Conservation (phyloP, 2,329 filamentous ascomycete genomes). For the Fusarium abutilonis region DNA sequence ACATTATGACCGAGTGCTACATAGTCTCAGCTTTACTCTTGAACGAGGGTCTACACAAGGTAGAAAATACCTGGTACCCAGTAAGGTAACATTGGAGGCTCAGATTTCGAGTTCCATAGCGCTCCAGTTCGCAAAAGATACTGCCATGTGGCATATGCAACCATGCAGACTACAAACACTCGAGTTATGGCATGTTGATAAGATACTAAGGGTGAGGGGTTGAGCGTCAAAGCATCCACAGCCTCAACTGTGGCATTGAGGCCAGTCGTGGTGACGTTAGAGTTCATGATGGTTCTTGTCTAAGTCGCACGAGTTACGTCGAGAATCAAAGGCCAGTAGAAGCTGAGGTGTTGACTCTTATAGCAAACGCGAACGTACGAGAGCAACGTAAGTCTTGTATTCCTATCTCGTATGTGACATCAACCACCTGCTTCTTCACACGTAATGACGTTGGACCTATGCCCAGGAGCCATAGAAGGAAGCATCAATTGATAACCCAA, state of each 20-base stretch:
- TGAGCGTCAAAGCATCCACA: no score
- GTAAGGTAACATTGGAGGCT: constrained; percentile 7
- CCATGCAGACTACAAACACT: rapidly evolving
- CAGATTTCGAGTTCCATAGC: neutral
- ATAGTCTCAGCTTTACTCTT: rapidly evolving
- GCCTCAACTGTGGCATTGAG: neutral
- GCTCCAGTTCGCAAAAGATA: neutral
- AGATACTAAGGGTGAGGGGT: rapidly evolving
- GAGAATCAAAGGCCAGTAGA: neutral
- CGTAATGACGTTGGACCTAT: neutral
- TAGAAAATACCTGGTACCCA: constrained; percentile 2
- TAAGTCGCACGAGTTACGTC: neutral
- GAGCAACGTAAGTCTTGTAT: neutral
- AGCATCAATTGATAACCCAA: no score
- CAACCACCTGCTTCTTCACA: neutral
- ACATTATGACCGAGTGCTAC: constrained; percentile 1
- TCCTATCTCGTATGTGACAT: neutral
- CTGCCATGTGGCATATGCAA: neutral
- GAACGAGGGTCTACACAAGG: neutral
- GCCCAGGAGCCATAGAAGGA: neutral
- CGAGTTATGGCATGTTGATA: neutral
- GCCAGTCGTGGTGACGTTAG: neutral
- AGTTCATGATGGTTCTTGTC: neutral
- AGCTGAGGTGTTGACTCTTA: neutral
- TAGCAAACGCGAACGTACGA: neutral